A percentile compares a stretch with the other conserved stretches of the same genome.
Conservation (phyloP, 345 rosid genomes). For the Populus davidiana region DNA sequence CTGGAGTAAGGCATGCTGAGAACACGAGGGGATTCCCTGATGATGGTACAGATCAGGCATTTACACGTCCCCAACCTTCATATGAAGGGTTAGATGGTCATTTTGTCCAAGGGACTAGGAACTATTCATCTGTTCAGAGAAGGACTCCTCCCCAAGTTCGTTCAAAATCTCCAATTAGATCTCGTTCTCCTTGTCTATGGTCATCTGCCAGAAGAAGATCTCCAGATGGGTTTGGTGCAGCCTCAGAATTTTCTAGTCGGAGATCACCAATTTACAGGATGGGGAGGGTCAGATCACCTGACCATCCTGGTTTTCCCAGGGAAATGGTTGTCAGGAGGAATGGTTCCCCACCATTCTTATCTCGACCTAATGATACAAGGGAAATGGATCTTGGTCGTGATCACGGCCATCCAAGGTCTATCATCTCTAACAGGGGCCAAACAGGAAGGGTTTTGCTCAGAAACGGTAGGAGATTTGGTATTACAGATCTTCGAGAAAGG, state of each 20-base stretch:
- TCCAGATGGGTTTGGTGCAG: constrained; percentile 61
- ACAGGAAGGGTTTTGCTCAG: constrained; percentile 54
- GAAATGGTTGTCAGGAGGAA: constrained; percentile 66
- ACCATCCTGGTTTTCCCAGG: constrained; percentile 52
- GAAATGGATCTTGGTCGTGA: constrained; percentile 56
- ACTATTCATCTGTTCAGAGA: constrained; percentile 45
- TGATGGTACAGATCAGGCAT: constrained; percentile 47
- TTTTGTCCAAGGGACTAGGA: constrained; percentile 53
- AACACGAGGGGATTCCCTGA: constrained; percentile 50
- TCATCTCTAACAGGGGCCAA: constrained; percentile 54
- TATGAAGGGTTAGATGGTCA: constrained; percentile 56
- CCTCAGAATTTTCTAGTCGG: constrained; percentile 51
- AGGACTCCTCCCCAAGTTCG: constrained; percentile 45
- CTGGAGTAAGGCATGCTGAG: constrained; percentile 55
- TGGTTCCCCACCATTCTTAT: constrained; percentile 56
- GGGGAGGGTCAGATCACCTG: constrained; percentile 65
- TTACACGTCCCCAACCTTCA: constrained; percentile 40
- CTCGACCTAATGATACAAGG: constrained; percentile 57
- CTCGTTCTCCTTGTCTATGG: constrained; percentile 68
- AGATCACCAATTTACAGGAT: constrained; percentile 61
- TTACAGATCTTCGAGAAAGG: constrained; percentile 61
- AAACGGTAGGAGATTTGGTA: constrained; percentile 51
- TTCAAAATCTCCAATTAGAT: constrained; percentile 68
- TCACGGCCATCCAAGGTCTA: constrained; percentile 55
- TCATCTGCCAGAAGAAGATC: constrained; percentile 69